Percentiles rank a stretch among this genome's conserved stretches.
Conservation (phyloP, 2,329 filamentous ascomycete species). For the Colletotrichum godetiae region DNA sequence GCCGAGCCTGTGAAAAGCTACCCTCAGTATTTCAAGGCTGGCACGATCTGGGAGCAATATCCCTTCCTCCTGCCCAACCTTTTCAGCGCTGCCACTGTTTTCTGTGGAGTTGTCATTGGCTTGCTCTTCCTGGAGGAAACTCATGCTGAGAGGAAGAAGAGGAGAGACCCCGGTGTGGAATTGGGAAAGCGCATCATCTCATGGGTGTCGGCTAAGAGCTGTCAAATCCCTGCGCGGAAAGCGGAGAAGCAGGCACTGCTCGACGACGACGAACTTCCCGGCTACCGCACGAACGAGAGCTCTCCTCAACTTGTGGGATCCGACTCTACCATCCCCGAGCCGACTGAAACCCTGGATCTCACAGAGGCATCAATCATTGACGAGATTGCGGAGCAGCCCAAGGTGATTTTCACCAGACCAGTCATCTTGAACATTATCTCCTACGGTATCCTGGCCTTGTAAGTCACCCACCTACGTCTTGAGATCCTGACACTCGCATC, state of each 20-base stretch:
- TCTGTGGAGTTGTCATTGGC: conserved; percentile 80
- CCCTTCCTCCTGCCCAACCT: conserved; percentile 94
- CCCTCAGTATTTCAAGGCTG: conserved; percentile 76
- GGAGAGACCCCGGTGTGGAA: conserved; percentile 81
- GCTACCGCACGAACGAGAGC: conserved; percentile 72
- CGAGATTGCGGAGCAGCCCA: neutral
- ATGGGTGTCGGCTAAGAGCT: conserved; percentile 51
- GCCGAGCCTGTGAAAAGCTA: conserved; percentile 89
- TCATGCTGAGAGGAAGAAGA: conserved; percentile 82
- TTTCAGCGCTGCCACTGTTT: conserved; percentile 84
- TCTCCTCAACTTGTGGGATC: conserved; percentile 60
- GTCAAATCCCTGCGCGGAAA: conserved; percentile 49
- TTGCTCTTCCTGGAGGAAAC: conserved; percentile 94
- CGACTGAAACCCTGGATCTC: conserved; percentile 51
- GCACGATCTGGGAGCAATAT: conserved; percentile 84
- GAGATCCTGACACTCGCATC: conserved; percentile 27
- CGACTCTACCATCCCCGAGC: conserved; percentile 40
- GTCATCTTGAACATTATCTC: conserved; percentile 89
- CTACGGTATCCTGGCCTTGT: conserved; percentile 95
- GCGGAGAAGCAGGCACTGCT: conserved; percentile 73
- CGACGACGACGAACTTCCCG: conserved; percentile 72
- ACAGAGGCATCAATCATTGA: conserved; percentile 11
- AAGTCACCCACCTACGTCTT: conserved; percentile 56
- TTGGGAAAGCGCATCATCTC: conserved; percentile 77
- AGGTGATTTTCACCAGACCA: conserved; percentile 81